Evolutionary conservation across 106 monocot species (phyloP).

Genomic region (Alisma plantagoaquatica): DNA sequence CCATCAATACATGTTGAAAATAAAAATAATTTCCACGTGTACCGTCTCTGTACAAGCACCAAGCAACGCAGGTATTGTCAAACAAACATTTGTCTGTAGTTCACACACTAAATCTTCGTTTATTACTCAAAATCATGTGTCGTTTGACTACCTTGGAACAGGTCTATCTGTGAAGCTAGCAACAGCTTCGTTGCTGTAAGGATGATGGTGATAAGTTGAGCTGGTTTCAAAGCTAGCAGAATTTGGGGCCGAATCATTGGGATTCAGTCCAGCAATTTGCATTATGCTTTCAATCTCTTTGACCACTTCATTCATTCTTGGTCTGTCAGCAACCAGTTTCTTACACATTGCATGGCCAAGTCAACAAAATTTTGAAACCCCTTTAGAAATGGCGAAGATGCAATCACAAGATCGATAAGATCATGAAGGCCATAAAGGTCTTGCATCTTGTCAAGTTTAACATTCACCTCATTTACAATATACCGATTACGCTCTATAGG

Average conservation of each 20-base stretch:
- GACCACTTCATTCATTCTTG: conserved; percentile 48
- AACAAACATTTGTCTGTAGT: no score
- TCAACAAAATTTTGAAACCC: conserved; percentile 42
- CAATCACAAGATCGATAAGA: conserved; percentile 44
- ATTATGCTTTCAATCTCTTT: conserved; percentile 58
- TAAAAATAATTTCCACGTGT: no score
- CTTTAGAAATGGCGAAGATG: background rate
- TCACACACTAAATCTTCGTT: no score
- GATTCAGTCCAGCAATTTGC: conserved; percentile 31
- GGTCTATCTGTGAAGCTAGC: no score
- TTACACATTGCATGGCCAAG: conserved; percentile 53
- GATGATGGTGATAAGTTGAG: conserved; percentile 13
- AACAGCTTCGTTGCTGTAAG: conserved; percentile 20
- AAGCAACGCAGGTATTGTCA: no score
- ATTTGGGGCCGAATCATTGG: conserved; percentile 20
- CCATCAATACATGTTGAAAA: no score
- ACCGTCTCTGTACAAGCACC: no score
- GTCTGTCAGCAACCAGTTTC: conserved; percentile 30
- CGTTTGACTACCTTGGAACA: no score
- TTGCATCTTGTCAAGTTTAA: conserved; percentile 21
- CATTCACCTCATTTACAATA: conserved; percentile 49
- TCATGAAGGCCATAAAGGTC: conserved; percentile 35
- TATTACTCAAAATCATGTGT: no score
- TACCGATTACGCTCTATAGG: conserved; percentile 52
- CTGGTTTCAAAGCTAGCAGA: conserved; percentile 30